phyloP scores from a whole-genome alignment of 208 protist species.

The Leishmania amazonensis region DNA sequence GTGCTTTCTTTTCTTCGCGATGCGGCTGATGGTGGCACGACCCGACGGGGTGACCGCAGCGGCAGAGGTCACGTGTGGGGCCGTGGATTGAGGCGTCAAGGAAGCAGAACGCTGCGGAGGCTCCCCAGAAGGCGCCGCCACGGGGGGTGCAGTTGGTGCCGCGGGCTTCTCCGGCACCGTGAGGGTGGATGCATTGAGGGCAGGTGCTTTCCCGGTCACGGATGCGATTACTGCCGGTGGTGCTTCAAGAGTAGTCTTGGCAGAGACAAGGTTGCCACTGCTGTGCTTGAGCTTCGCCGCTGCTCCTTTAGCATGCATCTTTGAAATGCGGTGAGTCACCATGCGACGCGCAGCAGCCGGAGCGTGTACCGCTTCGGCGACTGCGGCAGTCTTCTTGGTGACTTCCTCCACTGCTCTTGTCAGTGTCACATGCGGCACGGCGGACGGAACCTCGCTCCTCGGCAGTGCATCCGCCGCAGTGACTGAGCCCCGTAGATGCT shows the following conservation, averaged over 20 bases:
- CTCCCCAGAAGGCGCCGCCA: not conserved
- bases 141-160: not conserved
- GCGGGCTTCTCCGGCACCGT: not conserved
- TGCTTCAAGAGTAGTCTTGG: not conserved
- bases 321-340: conserved; percentile 1
- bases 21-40: not conserved
- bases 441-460: not conserved
- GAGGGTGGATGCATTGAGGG: not conserved
- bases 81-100: not conserved
- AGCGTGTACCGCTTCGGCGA: not conserved
- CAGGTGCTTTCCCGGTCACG: not conserved
- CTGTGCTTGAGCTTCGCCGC: not conserved
- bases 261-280: not conserved
- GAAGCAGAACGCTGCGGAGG: not conserved
- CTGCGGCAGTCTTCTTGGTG: not conserved
- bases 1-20: not conserved
- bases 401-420: not conserved
- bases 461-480: not conserved
- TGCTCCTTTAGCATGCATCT: not conserved
- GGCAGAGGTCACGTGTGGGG: not conserved
- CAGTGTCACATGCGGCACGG: not conserved
- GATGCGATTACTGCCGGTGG: conserved; percentile 1
- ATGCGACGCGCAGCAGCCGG: conserved; percentile 1
- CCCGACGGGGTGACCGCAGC: not conserved
- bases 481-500: not conserved